A percentile compares a stretch with the other conserved stretches of the same genome.
These are phyloP conservation scores for Ramaria sp. DNA, from an alignment of 768 basidiomycete species.

Conservation along the genomic window DNA sequence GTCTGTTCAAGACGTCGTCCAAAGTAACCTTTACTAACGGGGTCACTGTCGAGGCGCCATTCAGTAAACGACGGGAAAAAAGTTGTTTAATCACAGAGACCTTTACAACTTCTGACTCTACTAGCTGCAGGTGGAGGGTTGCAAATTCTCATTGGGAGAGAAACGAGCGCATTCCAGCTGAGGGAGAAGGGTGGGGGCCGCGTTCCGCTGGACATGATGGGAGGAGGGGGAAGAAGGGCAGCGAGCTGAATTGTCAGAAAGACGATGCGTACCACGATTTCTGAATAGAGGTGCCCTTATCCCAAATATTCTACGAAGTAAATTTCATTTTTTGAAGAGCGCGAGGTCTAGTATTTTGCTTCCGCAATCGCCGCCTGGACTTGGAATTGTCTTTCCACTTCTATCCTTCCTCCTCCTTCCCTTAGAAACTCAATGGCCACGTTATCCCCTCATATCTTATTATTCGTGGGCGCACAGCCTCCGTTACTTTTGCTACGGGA, in stretches of 20 bases:
- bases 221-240: not conserved
- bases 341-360: no score
- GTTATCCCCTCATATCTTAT: no score
- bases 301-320: no score
- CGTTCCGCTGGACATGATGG: not conserved
- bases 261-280: not conserved
- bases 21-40: slow-evolving; percentile 57
- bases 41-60: slow-evolving; percentile 33
- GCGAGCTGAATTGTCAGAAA: not conserved
- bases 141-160: slow-evolving; percentile 44
- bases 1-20: slow-evolving; percentile 65
- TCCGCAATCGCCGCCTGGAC: not conserved
- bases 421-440: no score
- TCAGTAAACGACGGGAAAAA: not conserved
- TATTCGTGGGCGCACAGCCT: no score
- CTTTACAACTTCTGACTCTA: slow-evolving; percentile 56
- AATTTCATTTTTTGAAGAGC: not conserved
- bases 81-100: slow-evolving; percentile 12
- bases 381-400: no score
- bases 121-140: slow-evolving; percentile 59
- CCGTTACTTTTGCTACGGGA: no score
- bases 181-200: slow-evolving; percentile 14
- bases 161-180: slow-evolving; percentile 23
- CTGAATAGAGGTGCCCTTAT: no score
- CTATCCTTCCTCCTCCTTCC: no score